These are phyloP conservation scores for Coniochaeta hoffmannii DNA, from an alignment of 2,329 filamentous ascomycete genomes.

Conservation along the genomic window DNA sequence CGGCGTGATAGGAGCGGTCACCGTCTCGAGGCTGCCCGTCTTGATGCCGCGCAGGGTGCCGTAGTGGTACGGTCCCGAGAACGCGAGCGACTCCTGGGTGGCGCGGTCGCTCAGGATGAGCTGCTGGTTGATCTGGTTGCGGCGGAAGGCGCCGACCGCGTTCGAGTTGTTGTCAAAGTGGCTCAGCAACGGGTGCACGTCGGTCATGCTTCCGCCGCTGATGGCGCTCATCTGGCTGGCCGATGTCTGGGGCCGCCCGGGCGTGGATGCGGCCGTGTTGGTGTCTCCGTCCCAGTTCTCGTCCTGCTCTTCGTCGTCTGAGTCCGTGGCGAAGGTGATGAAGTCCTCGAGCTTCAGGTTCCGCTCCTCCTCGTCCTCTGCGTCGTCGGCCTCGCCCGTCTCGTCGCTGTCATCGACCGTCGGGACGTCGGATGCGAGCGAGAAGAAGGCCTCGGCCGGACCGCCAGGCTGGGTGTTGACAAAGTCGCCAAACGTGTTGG, in stretches of 20 bases:
- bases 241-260: constrained; percentile 29
- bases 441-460: constrained; percentile 69
- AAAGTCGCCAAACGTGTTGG: constrained; percentile 47
- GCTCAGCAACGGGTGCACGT: constrained; percentile 46
- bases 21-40: constrained; percentile 57
- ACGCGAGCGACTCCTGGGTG: constrained; percentile 54
- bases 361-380: constrained; percentile 58
- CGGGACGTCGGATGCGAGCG: constrained; percentile 55
- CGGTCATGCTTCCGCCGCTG: constrained; percentile 35
- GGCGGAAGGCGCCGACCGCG: constrained; percentile 72
- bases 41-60: constrained; percentile 57
- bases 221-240: constrained; percentile 33
- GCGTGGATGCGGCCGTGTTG: constrained; percentile 34
- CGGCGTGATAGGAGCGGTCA: constrained; percentile 61
- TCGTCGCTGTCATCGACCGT: constrained; percentile 43
- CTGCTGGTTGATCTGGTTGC: constrained; percentile 55
- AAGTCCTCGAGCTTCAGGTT: constrained; percentile 64
- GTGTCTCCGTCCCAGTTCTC: constrained; percentile 37
- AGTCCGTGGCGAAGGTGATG: constrained; percentile 57
- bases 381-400: constrained; percentile 32
- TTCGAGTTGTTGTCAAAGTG: constrained; percentile 60
- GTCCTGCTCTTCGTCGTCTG: constrained; percentile 55
- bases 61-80: constrained; percentile 52
- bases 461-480: constrained; percentile 61
- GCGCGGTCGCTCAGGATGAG: constrained; percentile 53